Base-by-base conservation (phyloP, 257 asterid genomes). In the Cynanchum wilfordii region DNA sequence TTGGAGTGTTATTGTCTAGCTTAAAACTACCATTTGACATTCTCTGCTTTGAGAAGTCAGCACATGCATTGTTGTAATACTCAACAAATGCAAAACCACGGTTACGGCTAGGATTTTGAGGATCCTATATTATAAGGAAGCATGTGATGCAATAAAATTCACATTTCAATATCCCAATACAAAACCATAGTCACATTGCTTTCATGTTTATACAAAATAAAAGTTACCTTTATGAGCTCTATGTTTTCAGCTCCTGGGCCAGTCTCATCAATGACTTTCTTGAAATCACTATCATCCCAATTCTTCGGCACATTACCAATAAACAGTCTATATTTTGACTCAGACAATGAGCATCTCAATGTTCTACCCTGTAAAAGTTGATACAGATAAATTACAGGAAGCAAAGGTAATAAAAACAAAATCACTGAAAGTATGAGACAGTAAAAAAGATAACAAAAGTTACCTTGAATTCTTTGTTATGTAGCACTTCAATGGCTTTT, bases 1-100 rank as follows among this genome's bases (percentile, higher is more conserved):
- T 90, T 51, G 96, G 98, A 50, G 88, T 78, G 77, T 89, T 87
- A 29, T 96, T 94, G 63, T 91, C 96, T 69, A 93, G 80, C 88
- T 88, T 93, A 83, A 91, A 91, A 82, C 79, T 83, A 22, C 80
- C 84, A 75, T 79, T 78, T 67, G 88, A 70, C 96, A 93, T 84
- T 82, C 85, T 83, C 80, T 83, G 93, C 87, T 92, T 82, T 30
- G 97, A 88, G 82, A 87, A 91, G 77, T 93, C 97, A 77, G 98
- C 98, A 85, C 98, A 93, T 16, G 96, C 98, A 83, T 91, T 89
- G 85, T 93, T 90, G 88, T 88, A 89, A 82, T 90, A 93, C 76
- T 90, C 97, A 73, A 93, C 95, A 79, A 93, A 93, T 72, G 97
- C 96, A 85, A 93, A 93, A 69, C 98, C 98, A 66, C 97, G 95